Percentiles rank a stretch among this genome's conserved stretches.
Conservation (phyloP, 2,329 filamentous ascomycete genomes). For the Clonostachys rosea region DNA sequence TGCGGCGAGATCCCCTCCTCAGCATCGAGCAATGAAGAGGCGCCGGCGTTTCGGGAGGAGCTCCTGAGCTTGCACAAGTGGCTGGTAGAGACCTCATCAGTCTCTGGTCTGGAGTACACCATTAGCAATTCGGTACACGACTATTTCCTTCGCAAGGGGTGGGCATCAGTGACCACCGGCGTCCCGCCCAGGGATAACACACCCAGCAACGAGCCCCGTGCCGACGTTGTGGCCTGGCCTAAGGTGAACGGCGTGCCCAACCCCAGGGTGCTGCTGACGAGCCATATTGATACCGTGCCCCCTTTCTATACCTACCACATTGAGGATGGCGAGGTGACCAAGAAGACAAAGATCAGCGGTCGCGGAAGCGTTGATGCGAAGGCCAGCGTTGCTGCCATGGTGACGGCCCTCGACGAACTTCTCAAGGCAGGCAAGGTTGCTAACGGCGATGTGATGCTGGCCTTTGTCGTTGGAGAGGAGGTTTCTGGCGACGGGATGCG, state of each 20-base stretch:
- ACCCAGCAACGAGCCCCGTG: conserved; percentile 14
- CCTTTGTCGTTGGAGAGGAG: conserved; percentile 82
- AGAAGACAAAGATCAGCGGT: conserved; percentile 56
- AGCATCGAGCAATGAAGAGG: too few relatives aligned
- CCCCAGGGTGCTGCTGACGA: conserved; percentile 63
- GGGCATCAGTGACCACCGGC: conserved; percentile 34
- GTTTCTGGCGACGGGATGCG: conserved; percentile 76
- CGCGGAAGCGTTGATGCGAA: conserved; percentile 73
- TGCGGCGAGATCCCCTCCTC: too few relatives aligned
- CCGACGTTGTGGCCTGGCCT: conserved; percentile 4
- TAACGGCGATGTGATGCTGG: conserved; percentile 49
- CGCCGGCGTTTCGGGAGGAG: conserved; percentile 26
- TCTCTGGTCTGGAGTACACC: conserved; percentile 62
- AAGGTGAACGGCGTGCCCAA: conserved; percentile 29
- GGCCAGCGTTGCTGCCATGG: conserved; percentile 66
- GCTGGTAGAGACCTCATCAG: conserved; percentile 70
- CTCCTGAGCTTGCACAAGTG: conserved; percentile 71
- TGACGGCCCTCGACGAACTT: conserved; percentile 60
- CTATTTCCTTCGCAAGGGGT: conserved; percentile 52
- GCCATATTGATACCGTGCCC: conserved; percentile 78
- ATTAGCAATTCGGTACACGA: conserved; percentile 65
- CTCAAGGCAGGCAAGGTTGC: conserved; percentile 31
- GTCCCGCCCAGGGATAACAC: conserved; percentile 25
- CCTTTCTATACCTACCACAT: conserved; percentile 67
- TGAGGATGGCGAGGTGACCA: conserved; percentile 34